Conservation (phyloP, 2,329 filamentous ascomycete genomes). For the Fusarium neocosmosporiellum region DNA sequence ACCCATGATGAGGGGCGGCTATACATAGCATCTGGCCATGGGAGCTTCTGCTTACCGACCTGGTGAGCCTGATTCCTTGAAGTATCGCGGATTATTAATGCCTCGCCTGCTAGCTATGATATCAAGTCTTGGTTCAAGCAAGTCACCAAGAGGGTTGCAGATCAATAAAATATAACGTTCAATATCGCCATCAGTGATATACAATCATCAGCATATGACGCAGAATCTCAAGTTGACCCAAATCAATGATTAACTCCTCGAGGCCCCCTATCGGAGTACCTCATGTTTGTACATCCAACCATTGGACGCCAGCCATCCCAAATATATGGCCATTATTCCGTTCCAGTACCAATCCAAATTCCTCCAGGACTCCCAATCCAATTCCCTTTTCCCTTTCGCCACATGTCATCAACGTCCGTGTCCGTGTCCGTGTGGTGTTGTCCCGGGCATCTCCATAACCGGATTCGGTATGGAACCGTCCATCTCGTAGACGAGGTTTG, state of each 20-base stretch:
- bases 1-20: background rate
- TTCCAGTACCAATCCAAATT: background rate
- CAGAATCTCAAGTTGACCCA: background rate
- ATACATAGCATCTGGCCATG: background rate
- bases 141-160: background rate
- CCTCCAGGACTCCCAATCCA: background rate
- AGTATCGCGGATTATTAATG: background rate
- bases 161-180: conserved; percentile 8
- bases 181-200: conserved; percentile 3
- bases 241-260: conserved; percentile 18
- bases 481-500: conserved; percentile 38
- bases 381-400: background rate
- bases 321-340: conserved; percentile 7
- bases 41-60: background rate
- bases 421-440: conserved; percentile 4
- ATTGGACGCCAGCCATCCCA: background rate
- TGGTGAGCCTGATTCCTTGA: background rate
- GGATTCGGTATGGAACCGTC: conserved; percentile 24
- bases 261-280: conserved; percentile 5
- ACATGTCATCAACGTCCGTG: background rate
- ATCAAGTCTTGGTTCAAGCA: background rate
- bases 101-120: background rate
- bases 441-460: conserved; percentile 30
- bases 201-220: conserved; percentile 4
- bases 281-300: conserved; percentile 9